These are phyloP conservation scores for Pichia sp. DNA, from an alignment of 1,139 yeast genomes.

Conservation along the genomic window DNA sequence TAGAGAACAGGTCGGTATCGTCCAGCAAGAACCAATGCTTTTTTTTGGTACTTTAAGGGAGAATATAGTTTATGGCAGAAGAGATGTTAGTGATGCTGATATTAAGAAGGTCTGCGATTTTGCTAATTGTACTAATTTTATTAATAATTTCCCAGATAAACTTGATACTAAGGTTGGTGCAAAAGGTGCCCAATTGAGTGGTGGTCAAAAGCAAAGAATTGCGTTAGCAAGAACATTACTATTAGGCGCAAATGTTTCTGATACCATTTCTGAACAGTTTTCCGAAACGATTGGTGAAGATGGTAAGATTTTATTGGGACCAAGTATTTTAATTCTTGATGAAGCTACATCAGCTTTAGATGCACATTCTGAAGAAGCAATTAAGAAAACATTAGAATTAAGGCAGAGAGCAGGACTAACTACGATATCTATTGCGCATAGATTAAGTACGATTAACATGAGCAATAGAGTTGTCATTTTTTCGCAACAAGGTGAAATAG, in stretches of 20 bases:
- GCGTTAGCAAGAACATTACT: slow-evolving; percentile 79
- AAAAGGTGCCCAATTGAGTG: slow-evolving; percentile 79
- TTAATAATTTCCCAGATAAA: slow-evolving; percentile 72
- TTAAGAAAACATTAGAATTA: slow-evolving; percentile 52
- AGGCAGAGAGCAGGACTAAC: slow-evolving; percentile 65
- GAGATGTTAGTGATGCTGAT: slow-evolving; percentile 54
- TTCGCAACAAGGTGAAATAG: slow-evolving; percentile 62
- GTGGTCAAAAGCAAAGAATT: slow-evolving; percentile 82
- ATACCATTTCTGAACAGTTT: slow-evolving; percentile 6
- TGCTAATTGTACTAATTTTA: slow-evolving; percentile 74
- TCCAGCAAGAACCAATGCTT: slow-evolving; percentile 87
- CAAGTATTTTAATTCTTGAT: slow-evolving; percentile 64
- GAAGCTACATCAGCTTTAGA: slow-evolving; percentile 85
- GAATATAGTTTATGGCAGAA: slow-evolving; percentile 73
- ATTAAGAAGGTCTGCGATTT: slow-evolving; percentile 64
- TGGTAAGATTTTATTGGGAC: slow-evolving; percentile 35
- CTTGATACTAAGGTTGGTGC: slow-evolving; percentile 83
- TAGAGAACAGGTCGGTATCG: slow-evolving; percentile 71
- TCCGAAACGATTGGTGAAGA: slow-evolving; percentile 15
- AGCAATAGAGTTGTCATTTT: slow-evolving; percentile 79
- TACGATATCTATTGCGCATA: slow-evolving; percentile 87
- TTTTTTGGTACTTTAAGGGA: slow-evolving; percentile 87
- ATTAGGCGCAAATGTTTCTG: slow-evolving; percentile 32
- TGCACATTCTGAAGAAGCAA: slow-evolving; percentile 76
- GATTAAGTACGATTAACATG: slow-evolving; percentile 77